These are phyloP conservation scores for Mycosphaerella sp. DNA, from an alignment of 2,329 filamentous ascomycete species.

Conservation along the genomic window DNA sequence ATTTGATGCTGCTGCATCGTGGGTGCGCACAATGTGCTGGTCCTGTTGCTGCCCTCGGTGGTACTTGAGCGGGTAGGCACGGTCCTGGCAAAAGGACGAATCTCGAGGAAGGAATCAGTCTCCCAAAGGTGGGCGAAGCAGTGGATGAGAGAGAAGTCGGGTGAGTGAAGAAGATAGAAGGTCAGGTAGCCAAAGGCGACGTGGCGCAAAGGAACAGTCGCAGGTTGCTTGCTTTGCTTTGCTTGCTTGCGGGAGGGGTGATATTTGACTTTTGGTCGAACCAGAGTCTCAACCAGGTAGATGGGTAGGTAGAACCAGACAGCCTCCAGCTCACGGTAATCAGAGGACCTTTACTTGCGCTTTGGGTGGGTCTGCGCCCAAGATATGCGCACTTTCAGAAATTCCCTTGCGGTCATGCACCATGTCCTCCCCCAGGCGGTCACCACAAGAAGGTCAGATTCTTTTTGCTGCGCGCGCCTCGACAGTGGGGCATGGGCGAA, in stretches of 20 bases:
- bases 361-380: neutral
- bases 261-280: slow-evolving; percentile 17
- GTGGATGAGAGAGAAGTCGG: neutral
- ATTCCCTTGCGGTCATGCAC: slow-evolving; percentile 17
- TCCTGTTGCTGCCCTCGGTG: neutral
- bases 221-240: neutral
- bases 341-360: neutral
- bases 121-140: neutral
- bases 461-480: neutral
- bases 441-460: neutral
- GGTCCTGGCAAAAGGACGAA: neutral
- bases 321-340: slow-evolving; percentile 1
- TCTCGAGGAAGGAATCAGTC: neutral
- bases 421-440: slow-evolving; percentile 4
- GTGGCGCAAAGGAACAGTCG: neutral
- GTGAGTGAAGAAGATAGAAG: neutral
- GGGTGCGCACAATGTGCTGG: slow-evolving; percentile 2
- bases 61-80: slow-evolving; percentile 1
- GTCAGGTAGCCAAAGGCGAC: neutral
- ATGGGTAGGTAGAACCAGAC: slow-evolving; percentile 1
- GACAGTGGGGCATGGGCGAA: slow-evolving; percentile 13
- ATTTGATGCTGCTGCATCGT: slow-evolving; percentile 10
- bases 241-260: slow-evolving; percentile 9
- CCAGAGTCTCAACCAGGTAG: slow-evolving; percentile 16
- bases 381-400: neutral